Conservation (phyloP, 176 grass and related monocot species). For the Tillandsia leiboldiana region DNA sequence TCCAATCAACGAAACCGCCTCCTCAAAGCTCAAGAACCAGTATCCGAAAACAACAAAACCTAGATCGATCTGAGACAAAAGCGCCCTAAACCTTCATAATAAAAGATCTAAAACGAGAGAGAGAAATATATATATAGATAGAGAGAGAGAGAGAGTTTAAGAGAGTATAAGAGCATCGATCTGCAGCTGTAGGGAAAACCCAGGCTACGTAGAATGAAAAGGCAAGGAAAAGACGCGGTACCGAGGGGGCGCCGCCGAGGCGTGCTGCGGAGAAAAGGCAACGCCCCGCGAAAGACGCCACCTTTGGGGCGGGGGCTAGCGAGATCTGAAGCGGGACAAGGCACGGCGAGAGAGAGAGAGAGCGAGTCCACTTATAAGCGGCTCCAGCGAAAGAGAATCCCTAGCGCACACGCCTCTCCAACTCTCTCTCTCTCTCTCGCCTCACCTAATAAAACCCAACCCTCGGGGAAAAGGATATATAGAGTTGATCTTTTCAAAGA, state of each 20-base stretch:
- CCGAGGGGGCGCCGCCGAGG: too few species aligned
- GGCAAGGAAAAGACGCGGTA: too few species aligned
- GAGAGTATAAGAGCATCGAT: background rate
- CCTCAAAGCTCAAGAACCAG: background rate
- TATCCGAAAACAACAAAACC: too few species aligned
- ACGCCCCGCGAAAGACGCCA: background rate
- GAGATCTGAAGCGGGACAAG: background rate
- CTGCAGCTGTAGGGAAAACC: background rate
- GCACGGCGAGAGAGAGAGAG: background rate
- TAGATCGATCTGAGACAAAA: too few species aligned
- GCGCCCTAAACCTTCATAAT: background rate
- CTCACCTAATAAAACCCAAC: conserved; percentile 12
- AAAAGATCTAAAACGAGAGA: background rate
- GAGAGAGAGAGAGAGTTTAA: background rate
- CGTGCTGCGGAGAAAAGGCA: too few species aligned
- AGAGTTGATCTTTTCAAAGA: background rate
- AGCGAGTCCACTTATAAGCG: background rate
- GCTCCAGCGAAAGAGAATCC: background rate
- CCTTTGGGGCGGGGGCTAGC: background rate
- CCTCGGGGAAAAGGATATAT: conserved; percentile 5
- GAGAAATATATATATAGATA: background rate
- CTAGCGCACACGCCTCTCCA: conserved; percentile 8
- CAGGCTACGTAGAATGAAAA: background rate
- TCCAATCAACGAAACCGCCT: conserved; percentile 1
- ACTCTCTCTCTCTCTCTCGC: too few species aligned